Base-by-base conservation (phyloP, 768 basidiomycete genomes). In the Mycena olivaceomarginata region DNA sequence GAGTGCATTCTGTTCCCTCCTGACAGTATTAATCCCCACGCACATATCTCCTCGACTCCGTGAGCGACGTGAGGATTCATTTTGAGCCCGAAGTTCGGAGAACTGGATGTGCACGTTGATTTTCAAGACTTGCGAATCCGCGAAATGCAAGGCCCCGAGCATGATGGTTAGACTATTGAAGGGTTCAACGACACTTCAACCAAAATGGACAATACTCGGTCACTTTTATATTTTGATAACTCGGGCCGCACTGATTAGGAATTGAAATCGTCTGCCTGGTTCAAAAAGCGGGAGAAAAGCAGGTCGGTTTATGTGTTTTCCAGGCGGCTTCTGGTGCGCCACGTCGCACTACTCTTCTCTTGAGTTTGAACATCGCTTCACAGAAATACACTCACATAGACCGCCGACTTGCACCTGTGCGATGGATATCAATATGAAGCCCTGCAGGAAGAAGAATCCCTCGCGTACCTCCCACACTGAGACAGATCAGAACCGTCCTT, bases 331-430 rank as follows among this genome's bases (percentile, higher is more conserved):
- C 67, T 88, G 88, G 74, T 88, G 87, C n/a, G 73, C 70, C 46
- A 76, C 62, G 22, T 84, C 84, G 59, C 86, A 88, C 87, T 88
- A 67, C n/a, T 18, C 53, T 43, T 16, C 45, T 39, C 25, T 43
- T 75, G 22, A 75, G 70, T 60, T 37, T 45, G 53, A 72, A 56
- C 15, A 56, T 62, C 31, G 62, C 16, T 60, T n/a, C n/a, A 41
- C 63, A 18, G 46, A 67, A 56, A 70, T 16, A 13, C 37, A 82
- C 87, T 85, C 81, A 88, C 88, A 79, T 89, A 89, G 25, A 88
- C 85, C 10, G 84, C 85, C 5, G 84, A 82, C 76, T 88, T 89
- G 78, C 88, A 89, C 75, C 89, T 89, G 18, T 51, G 12, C 16
- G 12, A 51, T 51, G 18, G 18, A 51, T 7, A 12, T 51, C 8